Evolutionary conservation across 345 rosid genomes (phyloP), one percentile per base, ranked within the genome.

Genomic region (Gossypium longicalyx): DNA sequence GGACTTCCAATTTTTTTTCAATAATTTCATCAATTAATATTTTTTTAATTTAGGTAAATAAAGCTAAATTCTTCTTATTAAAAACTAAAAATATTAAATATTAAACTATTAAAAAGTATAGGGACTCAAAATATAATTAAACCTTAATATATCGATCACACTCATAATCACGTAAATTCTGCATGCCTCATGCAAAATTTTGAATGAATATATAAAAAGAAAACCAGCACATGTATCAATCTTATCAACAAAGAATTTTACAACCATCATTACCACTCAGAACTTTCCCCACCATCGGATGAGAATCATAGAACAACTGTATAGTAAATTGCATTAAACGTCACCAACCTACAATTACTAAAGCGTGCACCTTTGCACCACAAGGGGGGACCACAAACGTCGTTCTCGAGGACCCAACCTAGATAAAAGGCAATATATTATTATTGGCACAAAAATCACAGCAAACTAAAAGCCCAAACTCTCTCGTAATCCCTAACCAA

Each of bases 301-400:
- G 15, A 29, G 47, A 70, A 70, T 70, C 61, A 17, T 29, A 70
- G 12, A 52, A 53, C 0, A 57, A 11, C 7, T 0, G 17, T 44
- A 17, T 29, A 19, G 10, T 19, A 25, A 49, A 49, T 15, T 20
- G 38, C 67, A 34, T 62, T 61, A 7, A 68, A 16, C 12, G 51
- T 49, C 72, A 25, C 23, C 45, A 2, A 29, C 47, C 60, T 41
- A 12, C 65, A 12, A 38, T 56, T 71, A 56, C 64, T 19, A 57
- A 56, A 38, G 51, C 63, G 63, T 43, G 34, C 34, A 29, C 17
- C 61, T 27, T 34, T 17, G 48, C 13, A 34, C 62, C 29, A 70
- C 49, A 23, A 34, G 20, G 34, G 23, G 74, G 61, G 62, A 71
- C 74, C 65, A 71, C 41, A 56, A 20, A 57, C 65, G 53, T 64